Conservation (phyloP, 805 yeast genomes). For the Lachancea sp. region DNA sequence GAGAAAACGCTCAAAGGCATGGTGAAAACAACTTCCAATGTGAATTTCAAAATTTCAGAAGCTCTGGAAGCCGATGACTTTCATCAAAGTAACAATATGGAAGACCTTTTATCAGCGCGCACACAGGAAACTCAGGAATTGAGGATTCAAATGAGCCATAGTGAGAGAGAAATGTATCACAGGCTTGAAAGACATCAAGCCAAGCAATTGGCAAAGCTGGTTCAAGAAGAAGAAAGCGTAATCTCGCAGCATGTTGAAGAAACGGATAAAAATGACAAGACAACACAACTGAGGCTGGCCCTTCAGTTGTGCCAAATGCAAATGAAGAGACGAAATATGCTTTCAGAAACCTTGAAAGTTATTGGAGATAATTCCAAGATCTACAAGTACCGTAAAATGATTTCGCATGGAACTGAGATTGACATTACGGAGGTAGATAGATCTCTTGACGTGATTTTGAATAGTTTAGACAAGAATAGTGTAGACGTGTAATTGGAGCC, state of each 20-base stretch:
- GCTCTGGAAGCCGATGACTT: constrained; percentile 58
- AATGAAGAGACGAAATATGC: constrained; percentile 33
- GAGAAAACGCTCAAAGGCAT: constrained; percentile 23
- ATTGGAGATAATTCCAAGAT: constrained; percentile 44
- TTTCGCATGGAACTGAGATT: constrained; percentile 63
- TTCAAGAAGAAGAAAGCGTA: constrained; percentile 8
- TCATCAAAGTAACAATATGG: constrained; percentile 54
- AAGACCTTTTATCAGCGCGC: constrained; percentile 47
- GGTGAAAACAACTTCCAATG: constrained; percentile 18
- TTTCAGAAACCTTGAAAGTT: constrained; percentile 32
- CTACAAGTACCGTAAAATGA: constrained; percentile 60
- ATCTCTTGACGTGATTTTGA: constrained; percentile 53
- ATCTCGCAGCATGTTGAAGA: not conserved
- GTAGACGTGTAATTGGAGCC: not conserved
- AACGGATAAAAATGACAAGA: constrained; percentile 10
- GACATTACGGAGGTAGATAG: constrained; percentile 61
- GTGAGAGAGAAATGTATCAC: constrained; percentile 22
- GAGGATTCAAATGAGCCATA: constrained; percentile 10
- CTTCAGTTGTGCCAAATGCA: constrained; percentile 39
- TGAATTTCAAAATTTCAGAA: constrained; percentile 24
- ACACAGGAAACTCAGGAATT: constrained; percentile 13
- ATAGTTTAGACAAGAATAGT: constrained; percentile 14
- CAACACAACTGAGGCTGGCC: constrained; percentile 20
- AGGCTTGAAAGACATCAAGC: constrained; percentile 31
- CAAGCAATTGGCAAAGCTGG: constrained; percentile 12